Base-by-base conservation (phyloP, 2,329 filamentous ascomycete genomes). In the Xylaria sp. region DNA sequence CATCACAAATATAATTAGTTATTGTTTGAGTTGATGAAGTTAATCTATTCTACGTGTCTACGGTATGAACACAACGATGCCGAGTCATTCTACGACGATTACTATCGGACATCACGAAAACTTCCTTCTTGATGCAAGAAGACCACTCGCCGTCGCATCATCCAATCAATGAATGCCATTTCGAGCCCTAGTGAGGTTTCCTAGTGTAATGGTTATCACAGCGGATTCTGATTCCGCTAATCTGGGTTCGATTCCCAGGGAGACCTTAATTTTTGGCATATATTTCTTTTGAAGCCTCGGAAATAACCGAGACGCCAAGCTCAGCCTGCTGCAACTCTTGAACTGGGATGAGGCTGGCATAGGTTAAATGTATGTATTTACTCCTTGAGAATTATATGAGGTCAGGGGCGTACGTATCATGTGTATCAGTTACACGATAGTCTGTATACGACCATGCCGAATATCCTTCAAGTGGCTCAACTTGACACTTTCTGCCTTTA, bases 401-500 rank as follows among this genome's bases (percentile, higher is more conserved):
- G 18, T 1, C 7, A 45, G 15, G 15, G 30, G 46, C 34, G 25
- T 52, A 10, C 15, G 28, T 3, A 55, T 28, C 8, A 36, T 8
- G 28, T 13, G 15, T 58, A 46, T 28, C 34, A 63, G 28, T 45
- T 66, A 70, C 48, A 66, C 58, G 23, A 68, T 32, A 41, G 43
- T 46, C 28, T 65, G 65, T 23, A 76, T 74, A 48, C 76, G 72
- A 28, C 74, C 74, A 56, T 72, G 68, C 6, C 71, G 71, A 46
- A 78, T 75, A 65, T 76, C 77, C 66, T 80, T 79, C 28, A 78
- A 74, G 28, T 66, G 67, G 20, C 78, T 77, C 65, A 85, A 76
- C 59, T 78, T 81, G 41, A 74, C 74, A 18, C 82, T 79, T 72
- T 88, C 82, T 15, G 69, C 76, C 7, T 85, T 83, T 67, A 97